Percentiles rank a stretch among this genome's conserved stretches.
Evolutionary conservation across 495 filamentous ascomycete genomes (phyloP).

Genomic region (Neurospora sp.): DNA sequence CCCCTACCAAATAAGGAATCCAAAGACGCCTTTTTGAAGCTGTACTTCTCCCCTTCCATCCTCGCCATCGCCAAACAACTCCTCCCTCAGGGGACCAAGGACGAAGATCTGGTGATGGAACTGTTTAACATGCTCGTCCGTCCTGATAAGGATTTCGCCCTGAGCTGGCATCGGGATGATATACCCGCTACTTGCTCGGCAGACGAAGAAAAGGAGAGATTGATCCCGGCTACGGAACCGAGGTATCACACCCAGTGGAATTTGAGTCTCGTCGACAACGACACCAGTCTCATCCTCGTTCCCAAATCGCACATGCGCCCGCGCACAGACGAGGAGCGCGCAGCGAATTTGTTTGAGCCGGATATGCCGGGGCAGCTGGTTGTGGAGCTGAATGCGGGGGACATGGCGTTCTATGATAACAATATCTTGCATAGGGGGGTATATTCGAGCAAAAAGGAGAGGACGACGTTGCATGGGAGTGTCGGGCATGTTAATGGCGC

Average conservation of each 20-base stretch:
- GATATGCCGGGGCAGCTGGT: constrained; percentile 49
- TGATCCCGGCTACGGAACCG: constrained; percentile 27
- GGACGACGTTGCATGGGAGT: constrained; percentile 75
- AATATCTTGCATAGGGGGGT: constrained; percentile 76
- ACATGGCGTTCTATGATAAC: constrained; percentile 78
- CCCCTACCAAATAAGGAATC: constrained; percentile 21
- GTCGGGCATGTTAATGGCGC: constrained; percentile 48
- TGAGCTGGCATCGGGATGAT: constrained; percentile 74
- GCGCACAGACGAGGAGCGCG: constrained; percentile 54
- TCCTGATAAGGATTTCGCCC: constrained; percentile 49
- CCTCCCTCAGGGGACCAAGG: constrained; percentile 15
- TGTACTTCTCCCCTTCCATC: constrained; percentile 58
- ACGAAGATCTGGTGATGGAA: constrained; percentile 57
- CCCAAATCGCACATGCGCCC: constrained; percentile 60
- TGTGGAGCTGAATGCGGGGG: constrained; percentile 57
- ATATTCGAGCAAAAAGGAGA: constrained; percentile 50
- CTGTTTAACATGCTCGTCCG: constrained; percentile 70
- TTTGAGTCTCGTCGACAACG: constrained; percentile 58
- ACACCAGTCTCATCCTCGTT: constrained; percentile 47
- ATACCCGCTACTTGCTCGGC: constrained; percentile 46
- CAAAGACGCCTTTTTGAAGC: constrained; percentile 41
- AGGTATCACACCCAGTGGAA: constrained; percentile 68
- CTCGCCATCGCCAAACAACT: constrained; percentile 47
- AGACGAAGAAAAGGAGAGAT: constrained; percentile 41
- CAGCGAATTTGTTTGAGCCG: constrained; percentile 46